Conservation (phyloP, 257 asterid genomes). For the Penstemon davidsonii region DNA sequence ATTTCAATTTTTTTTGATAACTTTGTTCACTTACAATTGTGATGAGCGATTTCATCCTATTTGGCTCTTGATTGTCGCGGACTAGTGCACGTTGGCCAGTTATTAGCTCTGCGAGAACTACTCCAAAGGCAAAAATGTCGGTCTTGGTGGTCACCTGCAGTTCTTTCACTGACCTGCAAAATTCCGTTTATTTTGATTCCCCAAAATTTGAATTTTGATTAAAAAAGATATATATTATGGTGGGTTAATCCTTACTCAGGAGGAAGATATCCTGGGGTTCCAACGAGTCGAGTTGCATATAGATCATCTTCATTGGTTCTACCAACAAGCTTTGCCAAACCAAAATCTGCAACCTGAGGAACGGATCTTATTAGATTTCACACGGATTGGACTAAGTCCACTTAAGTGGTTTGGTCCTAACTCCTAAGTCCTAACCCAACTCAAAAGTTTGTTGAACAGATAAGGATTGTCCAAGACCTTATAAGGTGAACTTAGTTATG, state of each 20-base stretch:
- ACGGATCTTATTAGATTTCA: background rate
- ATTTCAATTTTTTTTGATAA: no score
- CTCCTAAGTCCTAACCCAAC: no score
- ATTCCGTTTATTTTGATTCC: background rate
- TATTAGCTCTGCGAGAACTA: conserved; percentile 79
- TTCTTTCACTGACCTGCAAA: conserved; percentile 74
- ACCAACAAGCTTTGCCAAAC: conserved; percentile 80
- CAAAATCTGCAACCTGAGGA: conserved; percentile 81
- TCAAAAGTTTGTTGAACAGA: no score
- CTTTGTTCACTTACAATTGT: conserved; percentile 57
- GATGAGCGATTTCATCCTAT: conserved; percentile 76
- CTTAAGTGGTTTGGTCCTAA: no score
- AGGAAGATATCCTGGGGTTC: conserved; percentile 93
- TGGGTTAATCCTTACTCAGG: conserved; percentile 61
- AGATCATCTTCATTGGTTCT: conserved; percentile 68
- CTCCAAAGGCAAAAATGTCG: conserved; percentile 87
- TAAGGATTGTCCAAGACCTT: no score
- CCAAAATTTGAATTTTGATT: background rate
- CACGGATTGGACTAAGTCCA: no score
- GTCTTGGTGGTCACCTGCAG: conserved; percentile 82
- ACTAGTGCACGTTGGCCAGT: conserved; percentile 82
- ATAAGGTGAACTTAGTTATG: no score
- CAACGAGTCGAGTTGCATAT: conserved; percentile 72
- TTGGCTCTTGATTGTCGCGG: conserved; percentile 58
- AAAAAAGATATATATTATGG: background rate